phyloP scores from a whole-genome alignment of 768 basidiomycete species.

The Plicaturopsis crispa region DNA sequence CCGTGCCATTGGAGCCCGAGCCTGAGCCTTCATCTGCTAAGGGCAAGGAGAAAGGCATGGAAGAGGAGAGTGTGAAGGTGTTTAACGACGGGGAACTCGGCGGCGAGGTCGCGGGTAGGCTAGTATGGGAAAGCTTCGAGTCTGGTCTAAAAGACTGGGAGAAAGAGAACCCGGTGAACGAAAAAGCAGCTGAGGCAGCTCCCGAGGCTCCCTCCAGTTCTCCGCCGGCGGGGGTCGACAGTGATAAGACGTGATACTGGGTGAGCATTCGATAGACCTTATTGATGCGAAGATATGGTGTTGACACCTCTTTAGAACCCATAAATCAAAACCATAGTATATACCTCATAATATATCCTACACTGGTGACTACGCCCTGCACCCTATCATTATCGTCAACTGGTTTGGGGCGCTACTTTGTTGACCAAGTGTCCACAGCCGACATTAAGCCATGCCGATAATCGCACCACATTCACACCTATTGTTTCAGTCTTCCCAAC shows the following conservation, averaged over 20 bases:
- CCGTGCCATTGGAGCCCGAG: constrained; percentile 7
- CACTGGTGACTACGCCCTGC: constrained; percentile 7
- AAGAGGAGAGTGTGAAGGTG: constrained; percentile 28
- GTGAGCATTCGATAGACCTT: constrained; percentile 13
- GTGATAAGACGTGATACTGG: constrained; percentile 11
- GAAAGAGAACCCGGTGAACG: constrained; percentile 12
- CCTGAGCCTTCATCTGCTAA: constrained; percentile 16
- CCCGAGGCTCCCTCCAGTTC: too few relatives aligned
- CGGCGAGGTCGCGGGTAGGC: constrained; percentile 56
- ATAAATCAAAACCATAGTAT: constrained; percentile 14
- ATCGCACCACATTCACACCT: too few relatives aligned
- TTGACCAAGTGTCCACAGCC: neutral
- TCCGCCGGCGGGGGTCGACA: too few relatives aligned
- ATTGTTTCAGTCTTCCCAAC: too few relatives aligned
- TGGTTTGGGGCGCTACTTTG: neutral
- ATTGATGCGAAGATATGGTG: constrained; percentile 13
- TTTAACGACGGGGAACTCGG: constrained; percentile 65
- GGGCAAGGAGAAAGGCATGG: constrained; percentile 15
- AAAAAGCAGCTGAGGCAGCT: too few relatives aligned
- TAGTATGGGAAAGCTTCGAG: constrained; percentile 77
- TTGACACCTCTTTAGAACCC: constrained; percentile 14
- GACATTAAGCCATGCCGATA: too few relatives aligned
- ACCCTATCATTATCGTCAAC: neutral
- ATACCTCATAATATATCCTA: constrained; percentile 17
- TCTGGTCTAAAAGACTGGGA: constrained; percentile 63